These are phyloP conservation scores for Talaromyces marneffei DNA, from an alignment of 2,329 filamentous ascomycete species.

Conservation along the genomic window DNA sequence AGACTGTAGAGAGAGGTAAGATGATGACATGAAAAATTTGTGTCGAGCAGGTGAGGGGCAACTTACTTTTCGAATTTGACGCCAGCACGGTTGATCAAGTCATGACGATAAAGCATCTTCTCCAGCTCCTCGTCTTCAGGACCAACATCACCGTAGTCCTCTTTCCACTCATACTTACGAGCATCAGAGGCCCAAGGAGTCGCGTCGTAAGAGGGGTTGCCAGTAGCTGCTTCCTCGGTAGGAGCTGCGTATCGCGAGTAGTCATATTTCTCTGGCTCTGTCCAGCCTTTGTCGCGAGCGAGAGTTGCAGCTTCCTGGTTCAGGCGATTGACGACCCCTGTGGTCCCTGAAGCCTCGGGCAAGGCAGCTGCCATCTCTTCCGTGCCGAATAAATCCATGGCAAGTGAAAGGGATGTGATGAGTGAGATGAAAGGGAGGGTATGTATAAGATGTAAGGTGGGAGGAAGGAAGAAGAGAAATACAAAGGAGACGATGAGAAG, in stretches of 20 bases:
- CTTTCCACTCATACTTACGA: conserved; percentile 74
- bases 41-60: not conserved
- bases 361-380: conserved; percentile 22
- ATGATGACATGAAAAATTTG: not conserved
- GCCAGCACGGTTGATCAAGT: conserved; percentile 50
- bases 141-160: conserved; percentile 80
- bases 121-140: conserved; percentile 67
- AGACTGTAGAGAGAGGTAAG: conserved; percentile 28
- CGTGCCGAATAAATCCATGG: conserved; percentile 20
- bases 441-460: not conserved
- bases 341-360: conserved; percentile 15
- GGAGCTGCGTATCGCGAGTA: conserved; percentile 28
- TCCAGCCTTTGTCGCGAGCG: conserved; percentile 38
- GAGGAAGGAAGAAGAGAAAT: not conserved
- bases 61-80: conserved; percentile 60
- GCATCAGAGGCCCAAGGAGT: conserved; percentile 50
- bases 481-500: not conserved
- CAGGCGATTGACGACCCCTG: conserved; percentile 17
- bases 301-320: conserved; percentile 25
- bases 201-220: conserved; percentile 18
- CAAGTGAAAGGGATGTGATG: not conserved
- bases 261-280: conserved; percentile 31
- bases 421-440: not conserved
- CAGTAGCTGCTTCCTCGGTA: conserved; percentile 17
- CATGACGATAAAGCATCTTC: conserved; percentile 61